Percentiles rank a stretch among this genome's conserved stretches.
phyloP scores from a whole-genome alignment of 2,329 filamentous ascomycete genomes.

The Talaromyces sp. region DNA sequence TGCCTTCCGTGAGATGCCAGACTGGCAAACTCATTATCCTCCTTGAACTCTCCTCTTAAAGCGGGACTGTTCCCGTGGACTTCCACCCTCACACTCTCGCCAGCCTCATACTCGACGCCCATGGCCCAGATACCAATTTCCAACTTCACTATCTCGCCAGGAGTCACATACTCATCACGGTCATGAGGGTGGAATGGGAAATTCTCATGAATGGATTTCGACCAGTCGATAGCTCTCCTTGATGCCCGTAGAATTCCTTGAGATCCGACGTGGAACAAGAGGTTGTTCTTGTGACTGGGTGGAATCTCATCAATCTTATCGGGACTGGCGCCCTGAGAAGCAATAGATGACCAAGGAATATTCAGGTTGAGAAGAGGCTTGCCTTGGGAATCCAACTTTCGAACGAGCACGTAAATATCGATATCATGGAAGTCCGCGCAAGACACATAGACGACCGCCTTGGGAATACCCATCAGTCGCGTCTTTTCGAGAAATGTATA shows the following conservation, averaged over 20 bases:
- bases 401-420: conserved; percentile 43
- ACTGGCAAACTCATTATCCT: neutral
- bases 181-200: conserved; percentile 38
- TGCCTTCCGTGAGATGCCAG: neutral
- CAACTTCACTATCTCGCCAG: conserved; percentile 42
- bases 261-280: conserved; percentile 7
- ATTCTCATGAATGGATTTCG: conserved; percentile 26
- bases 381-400: conserved; percentile 44
- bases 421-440: conserved; percentile 43
- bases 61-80: conserved; percentile 14
- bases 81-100: conserved; percentile 29
- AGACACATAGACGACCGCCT: conserved; percentile 45
- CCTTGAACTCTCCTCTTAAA: conserved; percentile 9
- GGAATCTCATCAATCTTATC: conserved; percentile 1
- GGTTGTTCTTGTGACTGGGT: neutral
- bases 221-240: conserved; percentile 35
- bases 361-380: conserved; percentile 42
- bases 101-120: conserved; percentile 44
- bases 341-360: conserved; percentile 34
- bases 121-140: conserved; percentile 48
- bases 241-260: conserved; percentile 43
- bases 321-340: neutral
- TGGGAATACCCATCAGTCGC: conserved; percentile 43
- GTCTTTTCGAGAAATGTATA: conserved; percentile 37
- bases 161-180: conserved; percentile 38